Percentiles rank a stretch among this genome's conserved stretches.
phyloP scores from a whole-genome alignment of 139 green algal species.

The Asterochloris erici region DNA sequence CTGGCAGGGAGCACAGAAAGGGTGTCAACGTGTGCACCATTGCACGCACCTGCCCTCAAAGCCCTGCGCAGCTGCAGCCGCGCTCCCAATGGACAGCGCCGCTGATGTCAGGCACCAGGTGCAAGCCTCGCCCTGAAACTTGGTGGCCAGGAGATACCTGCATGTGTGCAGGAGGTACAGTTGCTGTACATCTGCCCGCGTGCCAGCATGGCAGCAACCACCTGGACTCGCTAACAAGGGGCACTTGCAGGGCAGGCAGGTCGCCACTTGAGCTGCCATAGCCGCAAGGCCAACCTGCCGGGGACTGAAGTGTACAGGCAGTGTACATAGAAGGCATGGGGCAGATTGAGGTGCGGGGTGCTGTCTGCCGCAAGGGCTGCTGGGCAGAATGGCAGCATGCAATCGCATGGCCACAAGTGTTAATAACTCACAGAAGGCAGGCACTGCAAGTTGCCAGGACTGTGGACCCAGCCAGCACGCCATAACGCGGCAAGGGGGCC shows the following conservation, averaged over 20 bases:
- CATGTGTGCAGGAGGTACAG: no score
- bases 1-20: not conserved
- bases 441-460: slow-evolving; percentile 61
- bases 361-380: not conserved
- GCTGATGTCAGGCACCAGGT: slow-evolving; percentile 77
- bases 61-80: not conserved
- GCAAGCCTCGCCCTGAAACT: slow-evolving; percentile 62
- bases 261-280: not conserved
- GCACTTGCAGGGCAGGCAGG: not conserved
- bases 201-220: no score
- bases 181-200: no score
- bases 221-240: no score
- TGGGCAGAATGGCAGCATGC: not conserved
- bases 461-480: slow-evolving; percentile 40
- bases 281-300: not conserved
- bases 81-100: slow-evolving; percentile 50
- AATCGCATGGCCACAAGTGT: not conserved
- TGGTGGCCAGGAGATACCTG: slow-evolving; percentile 58
- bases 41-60: slow-evolving; percentile 13
- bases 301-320: no score
- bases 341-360: not conserved
- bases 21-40: not conserved
- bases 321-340: not conserved
- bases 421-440: slow-evolving; percentile 60
- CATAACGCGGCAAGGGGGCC: not conserved